Evolutionary conservation across 2,329 filamentous ascomycete species (phyloP).

Genomic region (Calycina herbarum): DNA sequence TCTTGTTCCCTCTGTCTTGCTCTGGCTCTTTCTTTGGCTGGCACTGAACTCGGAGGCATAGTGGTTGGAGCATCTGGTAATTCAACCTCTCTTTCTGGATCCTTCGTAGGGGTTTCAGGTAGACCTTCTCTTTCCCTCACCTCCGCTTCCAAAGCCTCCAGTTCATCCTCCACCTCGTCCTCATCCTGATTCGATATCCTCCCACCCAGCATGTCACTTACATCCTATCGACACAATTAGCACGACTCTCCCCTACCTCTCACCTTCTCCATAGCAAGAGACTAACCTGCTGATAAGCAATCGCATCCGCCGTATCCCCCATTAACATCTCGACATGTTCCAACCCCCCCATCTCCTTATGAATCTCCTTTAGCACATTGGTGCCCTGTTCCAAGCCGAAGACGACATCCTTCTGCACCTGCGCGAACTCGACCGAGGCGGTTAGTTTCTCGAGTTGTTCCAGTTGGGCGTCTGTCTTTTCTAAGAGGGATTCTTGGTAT

Average conservation of each 20-base stretch:
- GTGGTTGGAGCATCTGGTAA: conserved; percentile 38
- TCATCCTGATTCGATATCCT: conserved; percentile 93
- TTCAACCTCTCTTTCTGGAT: conserved; percentile 57
- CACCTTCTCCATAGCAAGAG: conserved; percentile 11
- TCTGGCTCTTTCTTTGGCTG: conserved; percentile 32
- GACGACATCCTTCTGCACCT: conserved; percentile 94
- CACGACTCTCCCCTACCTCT: too few species aligned
- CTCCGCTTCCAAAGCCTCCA: conserved; percentile 76
- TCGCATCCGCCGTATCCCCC: conserved; percentile 86
- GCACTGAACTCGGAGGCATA: conserved; percentile 22
- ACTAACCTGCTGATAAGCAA: conserved; percentile 82
- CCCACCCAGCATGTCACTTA: conserved; percentile 86
- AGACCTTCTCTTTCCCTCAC: conserved; percentile 41
- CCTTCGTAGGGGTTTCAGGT: conserved; percentile 26
- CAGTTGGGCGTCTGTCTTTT: conserved; percentile 90
- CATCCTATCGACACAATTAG: conserved; percentile 59
- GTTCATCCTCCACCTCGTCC: conserved; percentile 95
- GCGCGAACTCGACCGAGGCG: conserved; percentile 87
- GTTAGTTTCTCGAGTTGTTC: conserved; percentile 89
- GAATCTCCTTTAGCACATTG: conserved; percentile 83
- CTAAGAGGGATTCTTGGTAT: conserved; percentile 87
- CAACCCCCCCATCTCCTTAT: conserved; percentile 92
- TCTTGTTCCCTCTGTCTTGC: conserved; percentile 28
- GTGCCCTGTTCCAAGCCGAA: conserved; percentile 93
- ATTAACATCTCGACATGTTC: conserved; percentile 94